Evolutionary conservation across 2,329 filamentous ascomycete genomes (phyloP).

Genomic region (Plectosphaerella sp.): DNA sequence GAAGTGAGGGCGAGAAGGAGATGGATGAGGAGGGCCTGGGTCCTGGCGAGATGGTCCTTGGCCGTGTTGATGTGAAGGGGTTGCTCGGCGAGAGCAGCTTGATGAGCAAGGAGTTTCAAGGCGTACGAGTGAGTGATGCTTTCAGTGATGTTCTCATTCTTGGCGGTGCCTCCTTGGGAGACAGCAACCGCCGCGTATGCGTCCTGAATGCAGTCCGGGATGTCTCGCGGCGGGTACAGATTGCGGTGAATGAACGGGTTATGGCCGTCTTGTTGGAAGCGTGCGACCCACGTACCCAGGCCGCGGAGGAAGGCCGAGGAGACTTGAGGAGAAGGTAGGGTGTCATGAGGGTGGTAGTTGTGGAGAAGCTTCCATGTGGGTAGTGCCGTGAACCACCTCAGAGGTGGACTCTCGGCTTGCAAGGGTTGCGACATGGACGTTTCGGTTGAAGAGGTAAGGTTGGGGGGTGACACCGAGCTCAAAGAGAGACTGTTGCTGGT

Average conservation of each 20-base stretch:
- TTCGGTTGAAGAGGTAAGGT: too few species aligned
- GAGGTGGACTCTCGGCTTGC: background rate
- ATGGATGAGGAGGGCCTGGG: conserved; percentile 9
- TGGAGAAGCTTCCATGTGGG: conserved; percentile 3
- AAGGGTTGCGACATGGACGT: too few species aligned
- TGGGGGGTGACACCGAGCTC: too few species aligned
- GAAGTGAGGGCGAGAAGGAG: conserved; percentile 6
- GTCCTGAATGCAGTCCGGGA: conserved; percentile 12
- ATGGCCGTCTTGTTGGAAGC: conserved; percentile 13
- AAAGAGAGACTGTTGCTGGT: background rate
- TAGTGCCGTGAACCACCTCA: conserved; percentile 3
- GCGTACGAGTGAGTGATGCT: background rate
- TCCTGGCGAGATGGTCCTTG: conserved; percentile 7
- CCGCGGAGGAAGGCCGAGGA: conserved; percentile 7
- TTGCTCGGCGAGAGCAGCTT: background rate
- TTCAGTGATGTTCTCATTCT: conserved; percentile 8
- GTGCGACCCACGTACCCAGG: conserved; percentile 10
- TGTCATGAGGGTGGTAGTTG: background rate
- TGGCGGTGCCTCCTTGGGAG: conserved; percentile 1
- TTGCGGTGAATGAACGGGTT: conserved; percentile 17
- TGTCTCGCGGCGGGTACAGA: conserved; percentile 13
- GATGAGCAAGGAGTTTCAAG: conserved; percentile 1
- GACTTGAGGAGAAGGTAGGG: conserved; percentile 1
- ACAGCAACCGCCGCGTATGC: conserved; percentile 10
- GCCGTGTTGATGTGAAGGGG: conserved; percentile 1